phyloP scores from a whole-genome alignment of 164 flowering plant species.

The Liquidambar formosana region DNA sequence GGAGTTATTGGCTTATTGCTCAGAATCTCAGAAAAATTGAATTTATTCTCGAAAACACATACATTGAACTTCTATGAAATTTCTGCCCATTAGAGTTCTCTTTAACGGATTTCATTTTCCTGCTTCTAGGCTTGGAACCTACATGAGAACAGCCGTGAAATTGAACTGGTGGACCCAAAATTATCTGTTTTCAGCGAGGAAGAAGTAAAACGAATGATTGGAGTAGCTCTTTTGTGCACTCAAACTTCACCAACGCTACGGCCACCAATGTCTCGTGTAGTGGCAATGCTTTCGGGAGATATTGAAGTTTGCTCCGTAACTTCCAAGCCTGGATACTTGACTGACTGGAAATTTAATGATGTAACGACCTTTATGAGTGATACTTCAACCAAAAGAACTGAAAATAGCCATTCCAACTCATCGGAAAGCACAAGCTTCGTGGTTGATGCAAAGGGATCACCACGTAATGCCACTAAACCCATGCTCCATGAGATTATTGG shows the following conservation, averaged over 20 bases:
- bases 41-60: no score
- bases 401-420: slow-evolving; percentile 3
- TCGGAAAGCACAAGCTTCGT: slow-evolving; percentile 16
- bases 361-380: slow-evolving; percentile 22
- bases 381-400: slow-evolving; percentile 3
- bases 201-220: slow-evolving; percentile 45
- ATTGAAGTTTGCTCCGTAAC: slow-evolving; percentile 43
- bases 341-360: slow-evolving; percentile 47
- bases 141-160: slow-evolving; percentile 31
- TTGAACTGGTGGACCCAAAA: slow-evolving; percentile 46
- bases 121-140: slow-evolving; percentile 54
- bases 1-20: no score
- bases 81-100: no score
- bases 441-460: slow-evolving; percentile 1
- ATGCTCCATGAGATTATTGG: slow-evolving; percentile 20
- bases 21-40: no score
- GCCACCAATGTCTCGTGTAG: slow-evolving; percentile 65
- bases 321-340: slow-evolving; percentile 53
- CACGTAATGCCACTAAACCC: slow-evolving; percentile 6
- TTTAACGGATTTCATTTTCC: neutral
- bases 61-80: no score
- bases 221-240: slow-evolving; percentile 58
- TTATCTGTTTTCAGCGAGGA: slow-evolving; percentile 36
- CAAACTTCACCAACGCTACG: slow-evolving; percentile 62
- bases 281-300: slow-evolving; percentile 66